Percentiles rank a stretch among this genome's conserved stretches.
phyloP scores from a whole-genome alignment of 306 rosid genomes.

The Sophora flavescens region DNA sequence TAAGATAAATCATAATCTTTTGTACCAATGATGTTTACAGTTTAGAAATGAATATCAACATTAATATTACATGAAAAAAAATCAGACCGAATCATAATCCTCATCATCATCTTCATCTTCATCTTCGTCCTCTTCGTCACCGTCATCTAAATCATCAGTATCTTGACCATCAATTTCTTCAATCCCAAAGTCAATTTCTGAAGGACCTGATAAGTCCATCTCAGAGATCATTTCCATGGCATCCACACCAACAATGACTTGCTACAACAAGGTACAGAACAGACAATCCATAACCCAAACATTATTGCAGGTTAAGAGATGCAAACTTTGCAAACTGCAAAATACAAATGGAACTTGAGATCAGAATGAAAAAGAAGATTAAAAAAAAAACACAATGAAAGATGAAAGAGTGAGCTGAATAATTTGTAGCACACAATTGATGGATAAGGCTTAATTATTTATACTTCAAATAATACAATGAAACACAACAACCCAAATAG shows the following conservation, averaged over 20 bases:
- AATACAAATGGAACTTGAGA: conserved; percentile 16
- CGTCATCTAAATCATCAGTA: conserved; percentile 61
- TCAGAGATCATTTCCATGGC: conserved; percentile 84
- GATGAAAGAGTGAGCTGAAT: conserved; percentile 11
- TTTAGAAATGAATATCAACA: conserved; percentile 38
- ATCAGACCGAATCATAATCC: conserved; percentile 77
- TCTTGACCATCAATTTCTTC: conserved; percentile 88
- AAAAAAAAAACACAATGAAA: conserved; percentile 11
- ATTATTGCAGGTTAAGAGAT: conserved; percentile 24
- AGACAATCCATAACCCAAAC: conserved; percentile 38
- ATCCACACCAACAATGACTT: conserved; percentile 92
- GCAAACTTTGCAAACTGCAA: conserved; percentile 13
- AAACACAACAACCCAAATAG: conserved; percentile 30
- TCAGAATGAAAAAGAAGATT: conserved; percentile 21
- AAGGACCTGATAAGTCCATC: conserved; percentile 80
- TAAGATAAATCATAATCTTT: conserved; percentile 27
- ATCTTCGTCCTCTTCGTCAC: conserved; percentile 56
- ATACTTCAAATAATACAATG: conserved; percentile 18
- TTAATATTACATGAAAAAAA: conserved; percentile 18
- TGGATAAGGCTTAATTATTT: conserved; percentile 8
- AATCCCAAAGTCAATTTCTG: conserved; percentile 86
- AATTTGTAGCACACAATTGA: conserved; percentile 32
- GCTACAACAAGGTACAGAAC: conserved; percentile 66
- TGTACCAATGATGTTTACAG: conserved; percentile 18
- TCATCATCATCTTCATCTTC: conserved; percentile 61